Evolutionary conservation across 257 asterid genomes (phyloP), one percentile per base, ranked within the genome.

Genomic region (Eucommia ulmoides): DNA sequence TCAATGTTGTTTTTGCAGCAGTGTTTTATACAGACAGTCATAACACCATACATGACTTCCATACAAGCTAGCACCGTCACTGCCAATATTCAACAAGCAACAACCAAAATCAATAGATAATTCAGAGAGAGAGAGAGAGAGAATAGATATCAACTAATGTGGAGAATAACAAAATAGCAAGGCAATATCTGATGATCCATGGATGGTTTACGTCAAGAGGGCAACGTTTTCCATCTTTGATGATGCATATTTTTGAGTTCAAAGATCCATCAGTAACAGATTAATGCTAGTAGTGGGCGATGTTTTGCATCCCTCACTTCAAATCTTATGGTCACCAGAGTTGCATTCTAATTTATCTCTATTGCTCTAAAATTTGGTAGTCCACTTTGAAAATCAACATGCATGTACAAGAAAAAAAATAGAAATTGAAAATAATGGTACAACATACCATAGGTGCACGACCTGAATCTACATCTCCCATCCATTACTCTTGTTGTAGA

Each of bases 401-500:
- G 29, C 24, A 15, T 60, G 18, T 22, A 10, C 14, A 3, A 29
- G 38, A 29, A 55, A 35, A 33, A 11, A 58, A 20, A 44, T 15
- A 35, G 23, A 21, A 8, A 35, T 11, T 41, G 10, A 57, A 51
- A 29, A 26, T 23, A 55, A 22, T 5, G n/a, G n/a, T 9, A 38
- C 15, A 15, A 49, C 42, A 19, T 59, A 66, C 73, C 73, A 25
- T 60, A 66, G 50, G 68, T 66, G 55, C 73, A 66, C 16, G 73
- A 56, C 14, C 52, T 20, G 33, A 45, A 52, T 50, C 64, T 61
- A 50, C 73, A 66, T 24, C 65, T 52, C 52, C 41, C 23, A 24
- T 51, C 57, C 65, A 55, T 66, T 33, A 61, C 65, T 33, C 73
- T 41, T 68, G 52, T 61, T 33, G 67, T 61, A 56, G 53, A 50